phyloP scores from a whole-genome alignment of 2,329 filamentous ascomycete genomes.

The Cadophora luteo-olivacea region DNA sequence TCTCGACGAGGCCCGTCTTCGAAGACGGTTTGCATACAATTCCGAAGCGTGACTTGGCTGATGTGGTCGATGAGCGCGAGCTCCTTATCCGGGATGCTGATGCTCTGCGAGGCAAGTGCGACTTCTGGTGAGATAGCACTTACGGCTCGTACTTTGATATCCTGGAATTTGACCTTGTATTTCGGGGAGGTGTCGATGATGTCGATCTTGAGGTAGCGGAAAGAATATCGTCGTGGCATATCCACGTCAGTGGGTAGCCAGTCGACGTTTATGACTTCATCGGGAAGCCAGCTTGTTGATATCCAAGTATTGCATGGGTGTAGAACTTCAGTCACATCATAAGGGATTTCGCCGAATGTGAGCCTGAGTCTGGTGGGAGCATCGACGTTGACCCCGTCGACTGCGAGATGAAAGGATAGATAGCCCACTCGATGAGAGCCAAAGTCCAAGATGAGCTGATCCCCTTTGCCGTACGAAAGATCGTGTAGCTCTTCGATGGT shows the following conservation, averaged over 20 bases:
- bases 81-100: slow-evolving; percentile 33
- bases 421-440: slow-evolving; percentile 46
- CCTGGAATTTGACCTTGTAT: slow-evolving; percentile 45
- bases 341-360: slow-evolving; percentile 48
- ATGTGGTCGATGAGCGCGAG: slow-evolving; percentile 43
- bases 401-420: slow-evolving; percentile 42
- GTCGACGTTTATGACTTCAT: slow-evolving; percentile 48
- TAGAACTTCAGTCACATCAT: slow-evolving; percentile 47
- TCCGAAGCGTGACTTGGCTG: slow-evolving; percentile 45
- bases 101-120: neutral
- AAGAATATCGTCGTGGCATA: slow-evolving; percentile 45
- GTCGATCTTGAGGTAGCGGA: slow-evolving; percentile 46
- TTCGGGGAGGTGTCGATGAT: slow-evolving; percentile 47
- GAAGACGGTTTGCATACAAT: slow-evolving; percentile 50
- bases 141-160: slow-evolving; percentile 42
- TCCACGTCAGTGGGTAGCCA: slow-evolving; percentile 42
- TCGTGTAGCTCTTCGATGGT: slow-evolving; percentile 27
- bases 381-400: slow-evolving; percentile 45
- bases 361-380: slow-evolving; percentile 46
- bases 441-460: slow-evolving; percentile 46
- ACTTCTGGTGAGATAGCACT: slow-evolving; percentile 40
- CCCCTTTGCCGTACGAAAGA: slow-evolving; percentile 39
- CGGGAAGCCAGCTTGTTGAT: slow-evolving; percentile 48
- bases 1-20: slow-evolving; percentile 49
- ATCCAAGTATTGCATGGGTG: slow-evolving; percentile 48